Base-by-base conservation (phyloP, 768 basidiomycete genomes). In the Mycena belliarum region DNA sequence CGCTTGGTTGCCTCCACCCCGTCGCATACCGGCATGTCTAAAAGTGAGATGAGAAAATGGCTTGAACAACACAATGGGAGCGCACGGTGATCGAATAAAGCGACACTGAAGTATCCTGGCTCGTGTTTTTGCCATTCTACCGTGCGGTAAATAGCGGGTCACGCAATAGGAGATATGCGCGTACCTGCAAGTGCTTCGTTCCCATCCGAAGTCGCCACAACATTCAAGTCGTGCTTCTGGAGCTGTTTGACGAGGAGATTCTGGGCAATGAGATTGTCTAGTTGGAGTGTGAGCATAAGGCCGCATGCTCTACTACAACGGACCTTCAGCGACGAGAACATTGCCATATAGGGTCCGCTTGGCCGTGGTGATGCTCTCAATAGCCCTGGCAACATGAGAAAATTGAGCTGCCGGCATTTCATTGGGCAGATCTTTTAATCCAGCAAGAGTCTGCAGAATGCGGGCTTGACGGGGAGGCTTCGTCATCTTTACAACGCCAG, bases 11-110 rank as follows among this genome's bases (percentile, higher is more conserved):
- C 88, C 63, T 89, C 87, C 6, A 90, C 87, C 7, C 88, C 88
- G 65, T 90, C 88, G 60, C 86, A 88, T 48, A 90, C 75, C 2
- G 88, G 88, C 88, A 90, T 90, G 64, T 90, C 88, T 89, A n/a
- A n/a, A n/a, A n/a, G n/a, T 48, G 6, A 21, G n/a, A 32, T 10
- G 33, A 49, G 44, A 49, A 23, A 32, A 35, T 15, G 24, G 12
- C 47, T 37, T 37, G 26, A 29, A 29, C 15, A 23, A 26, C 40
- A 44, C 32, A 26, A 32, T 28, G 8, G 16, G 15, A 3, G 70
- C 83, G 68, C 63, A 88, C 87, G 88, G 68, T 91, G 88, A 63
- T 91, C 88, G 63, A 91, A 89, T 24, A 91, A 65, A 6, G 88
- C 88, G 3, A 85, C 79, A 57, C 80, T 83, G 69, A 88, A 91